Conservation (phyloP, 2,329 filamentous ascomycete genomes). For the Aspergillus caelatus region DNA sequence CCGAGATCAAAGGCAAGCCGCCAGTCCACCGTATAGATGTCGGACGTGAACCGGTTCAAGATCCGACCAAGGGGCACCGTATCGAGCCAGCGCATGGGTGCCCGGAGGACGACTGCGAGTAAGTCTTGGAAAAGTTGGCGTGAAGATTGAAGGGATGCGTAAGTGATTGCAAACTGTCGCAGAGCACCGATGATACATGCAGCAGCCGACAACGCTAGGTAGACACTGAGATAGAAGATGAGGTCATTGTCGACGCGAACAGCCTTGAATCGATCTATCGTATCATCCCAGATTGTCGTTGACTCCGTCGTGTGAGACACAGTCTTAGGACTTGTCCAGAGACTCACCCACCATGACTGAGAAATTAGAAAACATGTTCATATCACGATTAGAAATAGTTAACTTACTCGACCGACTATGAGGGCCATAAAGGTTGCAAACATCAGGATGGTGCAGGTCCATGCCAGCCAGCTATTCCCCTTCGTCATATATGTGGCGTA, state of each 20-base stretch:
- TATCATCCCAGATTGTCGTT: not conserved
- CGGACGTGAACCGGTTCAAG: conserved; percentile 74
- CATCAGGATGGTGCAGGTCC: conserved; percentile 57
- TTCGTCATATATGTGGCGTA: conserved; percentile 69
- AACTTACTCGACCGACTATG: conserved; percentile 53
- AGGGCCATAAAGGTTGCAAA: conserved; percentile 61
- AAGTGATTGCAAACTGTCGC: conserved; percentile 52
- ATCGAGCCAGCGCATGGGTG: conserved; percentile 77
- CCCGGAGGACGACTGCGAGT: conserved; percentile 67
- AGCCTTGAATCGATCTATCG: not conserved
- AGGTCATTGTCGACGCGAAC: conserved; percentile 48
- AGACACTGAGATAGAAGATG: conserved; percentile 52
- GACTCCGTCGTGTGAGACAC: conserved; percentile 2
- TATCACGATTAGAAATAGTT: too few relatives aligned
- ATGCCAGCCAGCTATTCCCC: conserved; percentile 66
- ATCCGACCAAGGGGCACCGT: conserved; percentile 76
- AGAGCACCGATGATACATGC: conserved; percentile 62
- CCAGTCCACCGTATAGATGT: conserved; percentile 73
- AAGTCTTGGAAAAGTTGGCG: conserved; percentile 67
- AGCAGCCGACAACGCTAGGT: conserved; percentile 61
- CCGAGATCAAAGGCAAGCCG: conserved; percentile 65
- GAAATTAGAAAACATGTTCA: not conserved
- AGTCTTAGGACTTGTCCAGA: conserved; percentile 46
- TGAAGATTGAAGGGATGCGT: conserved; percentile 67
- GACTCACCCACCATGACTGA: conserved; percentile 52